These are phyloP conservation scores for Candida gorgasii DNA, from an alignment of 805 yeast species.

Conservation along the genomic window DNA sequence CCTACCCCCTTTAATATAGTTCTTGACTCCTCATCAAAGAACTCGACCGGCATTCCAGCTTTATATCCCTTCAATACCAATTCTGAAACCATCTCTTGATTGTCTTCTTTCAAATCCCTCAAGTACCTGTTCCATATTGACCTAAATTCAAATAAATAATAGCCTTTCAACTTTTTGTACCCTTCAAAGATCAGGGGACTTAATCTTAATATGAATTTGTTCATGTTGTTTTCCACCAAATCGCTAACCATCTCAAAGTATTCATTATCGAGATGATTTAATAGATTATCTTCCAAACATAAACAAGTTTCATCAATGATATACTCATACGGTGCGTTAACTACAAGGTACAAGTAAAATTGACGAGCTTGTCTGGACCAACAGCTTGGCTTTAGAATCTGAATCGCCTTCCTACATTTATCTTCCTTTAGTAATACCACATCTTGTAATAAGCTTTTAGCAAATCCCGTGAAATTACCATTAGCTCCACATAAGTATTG, in stretches of 20 bases:
- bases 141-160: slow-evolving; percentile 6
- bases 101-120: neutral
- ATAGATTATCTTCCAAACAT: too few relatives aligned
- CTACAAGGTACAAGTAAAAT: slow-evolving; percentile 33
- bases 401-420: slow-evolving; percentile 24
- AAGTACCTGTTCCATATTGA: slow-evolving; percentile 10
- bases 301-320: too few relatives aligned
- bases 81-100: too few relatives aligned
- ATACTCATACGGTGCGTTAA: slow-evolving; percentile 21
- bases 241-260: too few relatives aligned
- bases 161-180: neutral
- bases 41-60: too few relatives aligned
- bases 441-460: slow-evolving; percentile 36
- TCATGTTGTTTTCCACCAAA: too few relatives aligned
- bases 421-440: slow-evolving; percentile 22
- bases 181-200: slow-evolving; percentile 10
- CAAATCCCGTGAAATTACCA: slow-evolving; percentile 25
- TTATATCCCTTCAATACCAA: too few relatives aligned
- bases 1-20: too few relatives aligned
- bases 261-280: too few relatives aligned
- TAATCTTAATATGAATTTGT: too few relatives aligned
- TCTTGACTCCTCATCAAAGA: too few relatives aligned
- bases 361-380: slow-evolving; percentile 36
- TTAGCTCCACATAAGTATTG: slow-evolving; percentile 12
- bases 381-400: slow-evolving; percentile 19